Base-by-base conservation (phyloP, 345 rosid species). In the Lepidium sativum region DNA sequence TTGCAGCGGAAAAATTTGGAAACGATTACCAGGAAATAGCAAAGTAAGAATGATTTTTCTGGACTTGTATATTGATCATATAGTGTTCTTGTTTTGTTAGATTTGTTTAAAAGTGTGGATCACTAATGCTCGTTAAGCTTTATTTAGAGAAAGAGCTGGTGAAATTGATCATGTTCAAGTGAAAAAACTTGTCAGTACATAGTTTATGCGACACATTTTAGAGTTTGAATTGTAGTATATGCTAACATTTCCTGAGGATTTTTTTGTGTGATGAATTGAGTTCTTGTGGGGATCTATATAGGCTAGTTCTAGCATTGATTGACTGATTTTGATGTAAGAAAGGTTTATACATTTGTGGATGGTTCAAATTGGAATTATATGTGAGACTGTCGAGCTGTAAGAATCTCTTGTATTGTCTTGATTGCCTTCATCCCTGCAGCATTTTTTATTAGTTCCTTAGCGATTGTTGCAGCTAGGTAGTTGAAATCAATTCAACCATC, bases 1-100 rank as follows among this genome's bases (percentile, higher is more conserved):
- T 50, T 68, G 88, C 90, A 0, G 83, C 85, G 0, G 77, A 73
- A 18, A 75, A 54, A 57, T 92, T 85, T 60, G 98, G 86, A 40
- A 67, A 72, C 29, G 90, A 88, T 64, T 82, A 82, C 21, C 95
- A 86, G 74, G 87, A 85, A 54, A 84, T 85, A 44, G 90, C 95
- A 10, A 88, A 82, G 96, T 86, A 55, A 78, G 87, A 71, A 14
- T 8, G 16, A 72, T 61, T 71, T 54, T 69, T 21, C 3, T 21
- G 25, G n/a, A 25, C 6, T 37, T 39, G 2, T 54, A 8, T 53
- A 10, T 31, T 45, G 49, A 39, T 52, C 56, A 15, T 18, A 14
- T 11, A 9, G 60, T 18, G 54, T 12, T n/a, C 8, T 60, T 43
- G 49, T 13, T 25, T 18, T 43, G 5, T 38, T 44, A 18, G 31